Percentiles rank a stretch among this genome's conserved stretches.
phyloP scores from a whole-genome alignment of 2,329 filamentous ascomycete species.

The Lachnellula hyalina region DNA sequence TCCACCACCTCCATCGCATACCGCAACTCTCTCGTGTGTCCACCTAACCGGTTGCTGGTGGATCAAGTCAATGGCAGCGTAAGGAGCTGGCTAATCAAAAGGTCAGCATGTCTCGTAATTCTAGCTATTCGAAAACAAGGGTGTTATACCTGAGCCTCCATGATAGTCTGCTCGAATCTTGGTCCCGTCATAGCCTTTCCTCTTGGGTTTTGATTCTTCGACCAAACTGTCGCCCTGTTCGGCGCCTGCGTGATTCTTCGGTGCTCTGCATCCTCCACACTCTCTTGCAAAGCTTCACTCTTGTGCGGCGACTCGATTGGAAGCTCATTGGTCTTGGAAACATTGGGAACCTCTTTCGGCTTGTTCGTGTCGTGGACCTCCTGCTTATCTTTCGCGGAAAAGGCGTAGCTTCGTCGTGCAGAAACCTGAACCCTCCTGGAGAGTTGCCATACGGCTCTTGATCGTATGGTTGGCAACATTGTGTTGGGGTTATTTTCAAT shows the following conservation, averaged over 20 bases:
- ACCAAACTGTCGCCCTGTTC: constrained; percentile 79
- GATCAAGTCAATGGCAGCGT: constrained; percentile 89
- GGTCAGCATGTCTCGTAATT: constrained; percentile 26
- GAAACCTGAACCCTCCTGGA: constrained; percentile 30
- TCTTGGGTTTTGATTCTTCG: constrained; percentile 75
- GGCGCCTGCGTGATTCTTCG: constrained; percentile 61
- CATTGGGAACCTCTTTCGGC: constrained; percentile 43
- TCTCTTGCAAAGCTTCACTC: constrained; percentile 51
- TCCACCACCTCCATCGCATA: constrained; percentile 89
- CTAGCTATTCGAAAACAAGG: not conserved
- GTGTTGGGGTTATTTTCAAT: constrained; percentile 26
- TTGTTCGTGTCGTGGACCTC: constrained; percentile 37
- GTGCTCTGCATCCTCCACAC: constrained; percentile 37
- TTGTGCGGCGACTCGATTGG: constrained; percentile 44
- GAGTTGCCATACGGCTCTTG: constrained; percentile 34
- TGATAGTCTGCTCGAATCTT: constrained; percentile 94
- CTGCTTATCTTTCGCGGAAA: constrained; percentile 47
- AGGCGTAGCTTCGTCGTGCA: constrained; percentile 25
- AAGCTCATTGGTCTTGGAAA: constrained; percentile 56
- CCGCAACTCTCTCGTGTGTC: constrained; percentile 75
- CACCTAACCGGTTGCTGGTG: constrained; percentile 93
- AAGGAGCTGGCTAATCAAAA: constrained; percentile 67
- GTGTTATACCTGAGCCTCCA: constrained; percentile 73
- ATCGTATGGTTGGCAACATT: constrained; percentile 40
- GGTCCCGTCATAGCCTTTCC: constrained; percentile 85